Percentiles rank a stretch among this genome's conserved stretches.
phyloP scores from a whole-genome alignment of 192 early-diverging fungal genomes.

The Podila verticillata region DNA sequence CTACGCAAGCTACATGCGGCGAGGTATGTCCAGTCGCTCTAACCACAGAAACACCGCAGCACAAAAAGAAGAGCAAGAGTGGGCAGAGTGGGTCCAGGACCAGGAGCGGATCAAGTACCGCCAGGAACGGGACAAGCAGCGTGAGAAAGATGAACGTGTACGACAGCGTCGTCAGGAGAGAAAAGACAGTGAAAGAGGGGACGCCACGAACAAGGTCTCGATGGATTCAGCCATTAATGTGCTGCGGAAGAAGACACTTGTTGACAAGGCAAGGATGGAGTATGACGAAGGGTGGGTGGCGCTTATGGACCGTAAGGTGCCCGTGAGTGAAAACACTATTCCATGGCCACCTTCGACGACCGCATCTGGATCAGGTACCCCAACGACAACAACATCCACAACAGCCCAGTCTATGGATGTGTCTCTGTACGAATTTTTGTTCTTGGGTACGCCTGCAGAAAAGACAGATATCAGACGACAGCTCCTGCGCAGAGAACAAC shows the following conservation, averaged over 20 bases:
- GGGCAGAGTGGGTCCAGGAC: constrained; percentile 30
- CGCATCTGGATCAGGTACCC: neutral
- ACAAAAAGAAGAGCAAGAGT: constrained; percentile 11
- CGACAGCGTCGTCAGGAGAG: constrained; percentile 14
- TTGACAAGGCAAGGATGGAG: constrained; percentile 4
- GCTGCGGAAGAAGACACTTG: constrained; percentile 10
- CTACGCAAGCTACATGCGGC: constrained; percentile 33
- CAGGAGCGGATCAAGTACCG: constrained; percentile 17
- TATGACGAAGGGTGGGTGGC: constrained; percentile 20
- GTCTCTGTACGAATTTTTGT: constrained; percentile 34
- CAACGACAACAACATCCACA: neutral
- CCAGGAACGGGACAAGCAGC: constrained; percentile 6
- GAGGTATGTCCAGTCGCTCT: constrained; percentile 18
- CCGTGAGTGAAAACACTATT: constrained; percentile 12
- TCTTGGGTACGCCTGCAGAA: constrained; percentile 18
- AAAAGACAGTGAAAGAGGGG: constrained; percentile 10
- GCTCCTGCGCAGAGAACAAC: constrained; percentile 35
- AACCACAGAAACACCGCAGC: neutral
- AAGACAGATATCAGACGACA: constrained; percentile 20
- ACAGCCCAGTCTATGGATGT: neutral
- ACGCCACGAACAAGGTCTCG: neutral
- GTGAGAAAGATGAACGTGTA: constrained; percentile 13
- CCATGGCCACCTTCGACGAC: constrained; percentile 24
- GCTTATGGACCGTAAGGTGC: neutral
- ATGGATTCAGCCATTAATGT: constrained; percentile 6